These are phyloP conservation scores for Nematocida ausubeli DNA, from an alignment of 371 early-diverging fungal genomes.

Conservation along the genomic window DNA sequence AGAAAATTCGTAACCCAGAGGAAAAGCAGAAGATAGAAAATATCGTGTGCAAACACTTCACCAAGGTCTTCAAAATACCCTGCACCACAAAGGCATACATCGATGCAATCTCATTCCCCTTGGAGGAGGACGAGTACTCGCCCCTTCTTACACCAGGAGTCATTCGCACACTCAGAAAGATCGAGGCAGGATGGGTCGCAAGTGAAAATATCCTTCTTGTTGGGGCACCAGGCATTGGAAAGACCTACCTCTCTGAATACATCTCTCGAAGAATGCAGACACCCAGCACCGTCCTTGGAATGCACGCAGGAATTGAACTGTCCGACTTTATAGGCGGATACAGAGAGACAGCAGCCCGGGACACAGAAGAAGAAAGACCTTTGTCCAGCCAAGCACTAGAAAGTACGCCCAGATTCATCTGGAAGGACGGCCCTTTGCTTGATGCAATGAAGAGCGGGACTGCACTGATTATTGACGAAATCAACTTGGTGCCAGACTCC, in stretches of 20 bases:
- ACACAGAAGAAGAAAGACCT: conserved; percentile 70
- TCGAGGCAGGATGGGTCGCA: conserved; percentile 75
- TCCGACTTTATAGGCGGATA: conserved; percentile 83
- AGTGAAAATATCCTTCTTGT: conserved; percentile 91
- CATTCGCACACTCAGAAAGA: conserved; percentile 78
- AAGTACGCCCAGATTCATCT: conserved; percentile 68
- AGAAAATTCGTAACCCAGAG: conserved; percentile 19
- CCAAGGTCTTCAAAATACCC: conserved; percentile 18
- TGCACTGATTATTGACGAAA: conserved; percentile 93
- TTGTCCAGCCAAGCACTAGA: conserved; percentile 73
- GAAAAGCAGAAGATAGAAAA: conserved; percentile 32
- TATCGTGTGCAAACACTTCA: neutral
- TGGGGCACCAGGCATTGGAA: conserved; percentile 98
- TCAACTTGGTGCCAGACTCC: conserved; percentile 95
- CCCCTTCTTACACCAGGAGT: conserved; percentile 57
- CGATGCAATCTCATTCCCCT: conserved; percentile 29
- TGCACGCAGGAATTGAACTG: conserved; percentile 92
- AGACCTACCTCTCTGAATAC: conserved; percentile 92
- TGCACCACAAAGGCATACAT: neutral
- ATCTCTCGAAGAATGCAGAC: conserved; percentile 71
- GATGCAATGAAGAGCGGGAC: conserved; percentile 85
- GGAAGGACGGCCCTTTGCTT: conserved; percentile 77
- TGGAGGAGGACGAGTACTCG: neutral
- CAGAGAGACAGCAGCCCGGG: conserved; percentile 1
- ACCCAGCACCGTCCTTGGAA: conserved; percentile 80